phyloP scores from a whole-genome alignment of 768 basidiomycete genomes.

The Chiua virens region DNA sequence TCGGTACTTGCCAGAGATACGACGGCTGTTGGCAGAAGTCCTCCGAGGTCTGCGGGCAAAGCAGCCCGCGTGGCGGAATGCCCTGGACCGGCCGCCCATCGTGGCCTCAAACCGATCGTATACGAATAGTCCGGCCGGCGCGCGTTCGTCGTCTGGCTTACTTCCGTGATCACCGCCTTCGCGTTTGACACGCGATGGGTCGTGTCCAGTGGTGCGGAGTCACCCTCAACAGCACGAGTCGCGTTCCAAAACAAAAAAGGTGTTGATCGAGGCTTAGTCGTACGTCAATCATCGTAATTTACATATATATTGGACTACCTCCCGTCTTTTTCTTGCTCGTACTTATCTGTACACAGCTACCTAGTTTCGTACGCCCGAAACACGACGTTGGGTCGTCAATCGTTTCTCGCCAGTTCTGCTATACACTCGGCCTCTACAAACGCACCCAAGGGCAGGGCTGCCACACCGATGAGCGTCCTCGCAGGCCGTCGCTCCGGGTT shows the following conservation, averaged over 20 bases:
- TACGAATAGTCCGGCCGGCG: not conserved
- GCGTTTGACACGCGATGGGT: constrained; percentile 8
- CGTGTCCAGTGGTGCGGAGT: not conserved
- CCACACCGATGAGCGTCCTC: constrained; percentile 59
- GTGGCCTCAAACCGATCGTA: constrained; percentile 2
- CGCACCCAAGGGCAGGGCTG: constrained; percentile 49
- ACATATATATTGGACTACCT: not conserved
- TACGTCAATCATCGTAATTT: not conserved
- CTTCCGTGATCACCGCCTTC: constrained; percentile 9
- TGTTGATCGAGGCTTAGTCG: not conserved
- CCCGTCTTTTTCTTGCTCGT: not conserved
- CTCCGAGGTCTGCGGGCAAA: constrained; percentile 43
- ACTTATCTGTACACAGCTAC: not conserved
- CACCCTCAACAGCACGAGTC: not conserved
- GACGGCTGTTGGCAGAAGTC: constrained; percentile 36
- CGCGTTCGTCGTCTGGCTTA: not conserved
- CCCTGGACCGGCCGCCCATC: constrained; percentile 12
- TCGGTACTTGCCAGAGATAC: constrained; percentile 39
- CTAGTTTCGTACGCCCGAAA: not conserved
- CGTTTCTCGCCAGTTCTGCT: constrained; percentile 35
- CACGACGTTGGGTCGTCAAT: not conserved
- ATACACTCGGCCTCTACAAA: constrained; percentile 64
- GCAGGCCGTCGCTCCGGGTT: constrained; percentile 44
- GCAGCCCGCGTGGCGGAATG: constrained; percentile 38
- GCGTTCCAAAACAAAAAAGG: too few relatives aligned